Percentiles rank a stretch among this genome's conserved stretches.
Conservation (phyloP, 306 rosid species). For the Castanospermum australe region DNA sequence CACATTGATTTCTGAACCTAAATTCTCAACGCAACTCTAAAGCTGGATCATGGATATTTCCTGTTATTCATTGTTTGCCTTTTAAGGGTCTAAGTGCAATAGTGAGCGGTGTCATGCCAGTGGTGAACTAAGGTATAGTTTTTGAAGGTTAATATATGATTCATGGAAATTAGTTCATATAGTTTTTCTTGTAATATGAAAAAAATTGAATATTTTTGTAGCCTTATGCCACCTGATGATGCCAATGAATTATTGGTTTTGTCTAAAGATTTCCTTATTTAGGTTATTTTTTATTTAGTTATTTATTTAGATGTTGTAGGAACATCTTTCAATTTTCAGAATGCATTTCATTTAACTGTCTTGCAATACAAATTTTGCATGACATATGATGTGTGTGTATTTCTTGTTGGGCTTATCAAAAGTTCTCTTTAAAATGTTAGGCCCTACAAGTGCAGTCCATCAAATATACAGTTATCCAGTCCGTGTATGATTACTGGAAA, state of each 20-base stretch:
- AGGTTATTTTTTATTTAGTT: background rate
- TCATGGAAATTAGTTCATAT: background rate
- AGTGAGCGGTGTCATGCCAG: background rate
- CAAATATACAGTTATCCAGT: constrained; percentile 58
- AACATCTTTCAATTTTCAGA: constrained; percentile 25
- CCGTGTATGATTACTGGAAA: constrained; percentile 82
- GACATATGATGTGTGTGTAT: constrained; percentile 11
- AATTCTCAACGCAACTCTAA: background rate
- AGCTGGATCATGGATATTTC: background rate
- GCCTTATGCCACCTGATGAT: constrained; percentile 2
- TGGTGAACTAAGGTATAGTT: background rate
- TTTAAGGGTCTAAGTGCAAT: constrained; percentile 1
- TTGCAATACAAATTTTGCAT: constrained; percentile 3
- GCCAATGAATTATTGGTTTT: background rate
- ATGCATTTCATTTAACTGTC: constrained; percentile 14
- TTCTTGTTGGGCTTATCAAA: constrained; percentile 21
- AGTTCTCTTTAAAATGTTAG: constrained; percentile 46
- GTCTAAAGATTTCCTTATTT: background rate
- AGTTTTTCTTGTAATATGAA: background rate
- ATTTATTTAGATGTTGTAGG: background rate
- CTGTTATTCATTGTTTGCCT: background rate
- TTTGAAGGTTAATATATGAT: background rate
- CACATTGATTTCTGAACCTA: background rate
- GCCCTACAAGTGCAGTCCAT: constrained; percentile 59
- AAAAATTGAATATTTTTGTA: background rate